Evolutionary conservation across 225 moss, liverwort and hornwort species (phyloP).

Genomic region (Lunularia cruciata): DNA sequence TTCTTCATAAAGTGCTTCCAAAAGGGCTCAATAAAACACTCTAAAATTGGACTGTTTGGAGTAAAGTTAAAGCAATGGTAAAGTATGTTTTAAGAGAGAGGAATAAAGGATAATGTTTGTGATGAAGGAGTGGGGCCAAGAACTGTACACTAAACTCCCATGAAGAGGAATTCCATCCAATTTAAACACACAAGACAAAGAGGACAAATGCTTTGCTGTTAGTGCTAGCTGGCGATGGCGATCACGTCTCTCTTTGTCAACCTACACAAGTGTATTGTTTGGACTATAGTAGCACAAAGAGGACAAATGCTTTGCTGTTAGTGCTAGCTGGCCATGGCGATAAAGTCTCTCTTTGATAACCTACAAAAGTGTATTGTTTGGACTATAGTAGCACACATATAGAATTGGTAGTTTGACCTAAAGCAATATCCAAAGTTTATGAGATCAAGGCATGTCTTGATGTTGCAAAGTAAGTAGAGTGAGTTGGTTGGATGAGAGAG

Average conservation of each 20-base stretch:
- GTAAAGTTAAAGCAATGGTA: background rate
- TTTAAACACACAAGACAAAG: background rate
- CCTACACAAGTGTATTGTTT: too few species aligned
- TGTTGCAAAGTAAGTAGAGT: background rate
- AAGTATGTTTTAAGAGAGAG: background rate
- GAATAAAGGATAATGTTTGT: background rate
- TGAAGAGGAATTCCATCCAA: background rate
- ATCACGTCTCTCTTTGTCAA: background rate
- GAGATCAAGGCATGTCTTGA: conserved; percentile 2
- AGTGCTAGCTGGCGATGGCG: background rate
- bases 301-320: conserved; percentile 7
- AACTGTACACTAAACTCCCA: background rate
- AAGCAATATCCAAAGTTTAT: background rate
- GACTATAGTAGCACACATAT: background rate
- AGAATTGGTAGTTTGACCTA: background rate
- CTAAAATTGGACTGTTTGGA: background rate
- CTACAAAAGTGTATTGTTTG: background rate
- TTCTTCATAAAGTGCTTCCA: background rate
- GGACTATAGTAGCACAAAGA: too few species aligned
- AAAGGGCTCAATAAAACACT: background rate
- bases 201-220: conserved; percentile 10
- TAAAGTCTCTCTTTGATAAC: background rate
- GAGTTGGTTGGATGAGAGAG: background rate
- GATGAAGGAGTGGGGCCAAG: conserved; percentile 2
- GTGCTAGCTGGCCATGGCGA: background rate